Conservation (phyloP, 2,329 filamentous ascomycete species). For the Rutstroemia sp. region DNA sequence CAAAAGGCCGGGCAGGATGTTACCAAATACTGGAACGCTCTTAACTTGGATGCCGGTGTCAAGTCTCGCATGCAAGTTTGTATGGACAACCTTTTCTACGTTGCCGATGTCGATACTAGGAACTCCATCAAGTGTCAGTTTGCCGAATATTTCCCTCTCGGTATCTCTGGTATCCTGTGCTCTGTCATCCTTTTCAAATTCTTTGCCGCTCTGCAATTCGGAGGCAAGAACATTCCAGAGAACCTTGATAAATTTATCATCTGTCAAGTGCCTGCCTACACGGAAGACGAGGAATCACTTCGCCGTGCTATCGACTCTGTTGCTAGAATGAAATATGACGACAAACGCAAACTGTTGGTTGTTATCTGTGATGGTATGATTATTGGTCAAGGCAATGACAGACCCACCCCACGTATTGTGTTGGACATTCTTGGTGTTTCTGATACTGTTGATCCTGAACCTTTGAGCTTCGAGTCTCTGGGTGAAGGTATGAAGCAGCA, state of each 20-base stretch:
- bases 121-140: constrained; percentile 81
- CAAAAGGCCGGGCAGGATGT: constrained; percentile 70
- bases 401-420: constrained; percentile 90
- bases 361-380: constrained; percentile 98
- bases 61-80: constrained; percentile 70
- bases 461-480: constrained; percentile 91
- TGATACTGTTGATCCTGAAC: constrained; percentile 88
- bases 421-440: constrained; percentile 94
- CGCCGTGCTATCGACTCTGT: constrained; percentile 95
- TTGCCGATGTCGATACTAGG: constrained; percentile 85
- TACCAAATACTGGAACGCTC: constrained; percentile 70
- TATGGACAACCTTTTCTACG: constrained; percentile 89
- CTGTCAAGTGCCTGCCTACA: constrained; percentile 95
- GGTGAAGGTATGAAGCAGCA: constrained; percentile 96
- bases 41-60: constrained; percentile 49
- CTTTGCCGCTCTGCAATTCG: constrained; percentile 90
- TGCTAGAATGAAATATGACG: constrained; percentile 91
- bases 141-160: constrained; percentile 80
- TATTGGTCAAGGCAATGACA: constrained; percentile 95
- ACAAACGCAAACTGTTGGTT: constrained; percentile 92
- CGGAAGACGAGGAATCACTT: constrained; percentile 94
- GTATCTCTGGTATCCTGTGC: constrained; percentile 73
- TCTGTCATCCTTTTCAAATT: constrained; percentile 92
- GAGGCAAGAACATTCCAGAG: constrained; percentile 83
- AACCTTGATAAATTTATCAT: constrained; percentile 98